These are phyloP conservation scores for Hippophae tibetana DNA, from an alignment of 306 rosid species.

Conservation along the genomic window DNA sequence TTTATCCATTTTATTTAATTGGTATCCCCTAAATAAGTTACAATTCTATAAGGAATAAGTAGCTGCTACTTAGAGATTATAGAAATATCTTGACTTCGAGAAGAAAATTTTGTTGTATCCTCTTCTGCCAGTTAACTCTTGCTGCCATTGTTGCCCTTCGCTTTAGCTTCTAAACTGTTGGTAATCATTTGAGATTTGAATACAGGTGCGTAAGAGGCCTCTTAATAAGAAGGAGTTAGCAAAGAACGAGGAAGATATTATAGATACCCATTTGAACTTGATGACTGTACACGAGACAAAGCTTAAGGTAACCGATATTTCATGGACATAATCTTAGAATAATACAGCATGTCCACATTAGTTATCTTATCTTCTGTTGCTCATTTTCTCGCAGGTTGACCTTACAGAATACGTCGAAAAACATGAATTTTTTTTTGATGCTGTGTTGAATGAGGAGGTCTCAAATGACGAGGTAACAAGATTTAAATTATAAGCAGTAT, in stretches of 20 bases:
- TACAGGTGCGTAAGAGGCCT: slow-evolving; percentile 97
- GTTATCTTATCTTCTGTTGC: not conserved
- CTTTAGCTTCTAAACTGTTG: slow-evolving; percentile 7
- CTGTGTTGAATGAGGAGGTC: slow-evolving; percentile 94
- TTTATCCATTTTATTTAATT: not conserved
- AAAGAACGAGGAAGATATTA: slow-evolving; percentile 90
- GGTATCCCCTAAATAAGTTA: slow-evolving; percentile 14
- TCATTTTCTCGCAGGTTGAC: slow-evolving; percentile 67
- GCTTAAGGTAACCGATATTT: slow-evolving; percentile 52
- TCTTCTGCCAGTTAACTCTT: not conserved
- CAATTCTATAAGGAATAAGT: not conserved
- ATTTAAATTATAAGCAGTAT: slow-evolving; percentile 12
- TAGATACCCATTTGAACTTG: slow-evolving; percentile 68
- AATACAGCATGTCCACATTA: not conserved
- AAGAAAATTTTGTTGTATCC: not conserved
- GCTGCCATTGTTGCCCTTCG: not conserved
- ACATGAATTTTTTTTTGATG: slow-evolving; percentile 95
- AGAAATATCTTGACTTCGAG: slow-evolving; percentile 8
- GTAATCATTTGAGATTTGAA: slow-evolving; percentile 9
- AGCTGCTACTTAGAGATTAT: slow-evolving; percentile 1
- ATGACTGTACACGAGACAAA: slow-evolving; percentile 92
- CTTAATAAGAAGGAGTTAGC: slow-evolving; percentile 85
- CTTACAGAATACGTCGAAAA: slow-evolving; percentile 86
- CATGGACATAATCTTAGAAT: not conserved
- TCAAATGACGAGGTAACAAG: slow-evolving; percentile 79